A percentile compares a stretch with the other conserved stretches of the same genome.
These are phyloP conservation scores for Elongisporangium prolatum DNA, from an alignment of 352 stramenopile genomes.

Conservation along the genomic window DNA sequence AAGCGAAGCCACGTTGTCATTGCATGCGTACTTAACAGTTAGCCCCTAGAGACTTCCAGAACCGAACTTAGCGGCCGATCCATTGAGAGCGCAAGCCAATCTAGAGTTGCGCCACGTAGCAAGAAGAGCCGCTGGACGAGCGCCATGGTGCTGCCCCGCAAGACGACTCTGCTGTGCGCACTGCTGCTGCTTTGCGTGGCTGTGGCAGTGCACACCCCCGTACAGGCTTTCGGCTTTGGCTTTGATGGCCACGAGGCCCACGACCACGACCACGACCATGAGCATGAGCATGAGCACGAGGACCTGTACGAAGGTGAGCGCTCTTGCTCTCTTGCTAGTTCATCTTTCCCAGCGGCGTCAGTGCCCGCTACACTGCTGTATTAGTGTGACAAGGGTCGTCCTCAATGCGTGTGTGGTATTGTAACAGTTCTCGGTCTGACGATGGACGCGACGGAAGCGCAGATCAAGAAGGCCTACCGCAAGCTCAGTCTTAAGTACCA, in stretches of 20 bases:
- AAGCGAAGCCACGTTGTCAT: not conserved
- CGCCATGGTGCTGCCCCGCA: conserved; percentile 19
- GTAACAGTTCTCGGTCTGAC: conserved; percentile 56
- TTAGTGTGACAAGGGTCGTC: conserved; percentile 1
- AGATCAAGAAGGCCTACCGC: conserved; percentile 96
- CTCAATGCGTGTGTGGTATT: conserved; percentile 4
- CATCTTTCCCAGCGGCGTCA: not conserved
- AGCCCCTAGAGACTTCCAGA: not conserved
- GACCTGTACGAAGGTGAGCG: conserved; percentile 72
- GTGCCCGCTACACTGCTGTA: not conserved
- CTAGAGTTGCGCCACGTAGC: not conserved
- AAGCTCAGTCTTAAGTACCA: conserved; percentile 96
- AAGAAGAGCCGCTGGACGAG: conserved; percentile 5
- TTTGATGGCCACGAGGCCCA: conserved; percentile 39
- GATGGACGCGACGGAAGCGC: conserved; percentile 76
- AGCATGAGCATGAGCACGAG: conserved; percentile 50
- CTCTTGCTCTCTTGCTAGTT: not conserved
- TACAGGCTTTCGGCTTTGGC: conserved; percentile 39
- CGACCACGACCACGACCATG: conserved; percentile 40
- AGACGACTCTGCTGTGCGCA: conserved; percentile 21
- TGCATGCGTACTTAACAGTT: not conserved
- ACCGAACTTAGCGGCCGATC: not conserved
- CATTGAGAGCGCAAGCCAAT: not conserved
- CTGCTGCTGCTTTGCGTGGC: conserved; percentile 23
- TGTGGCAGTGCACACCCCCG: conserved; percentile 22